These are phyloP conservation scores for Microsporum canis DNA, from an alignment of 2,329 filamentous ascomycete genomes.

Conservation along the genomic window DNA sequence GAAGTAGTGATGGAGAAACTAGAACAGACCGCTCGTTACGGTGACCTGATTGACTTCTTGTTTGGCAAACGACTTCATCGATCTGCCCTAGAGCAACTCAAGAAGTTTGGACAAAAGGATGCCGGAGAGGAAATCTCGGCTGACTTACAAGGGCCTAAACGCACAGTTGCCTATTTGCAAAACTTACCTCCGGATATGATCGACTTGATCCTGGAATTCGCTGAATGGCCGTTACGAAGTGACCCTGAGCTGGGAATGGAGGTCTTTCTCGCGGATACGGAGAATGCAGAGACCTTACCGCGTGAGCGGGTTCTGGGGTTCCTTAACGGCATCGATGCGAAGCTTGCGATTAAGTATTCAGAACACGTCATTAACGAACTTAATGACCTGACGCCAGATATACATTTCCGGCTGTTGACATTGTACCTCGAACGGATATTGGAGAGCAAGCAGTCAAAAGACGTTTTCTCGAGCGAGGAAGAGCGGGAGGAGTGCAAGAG, in stretches of 20 bases:
- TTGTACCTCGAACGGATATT: constrained; percentile 52
- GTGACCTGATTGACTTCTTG: constrained; percentile 92
- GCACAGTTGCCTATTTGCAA: constrained; percentile 84
- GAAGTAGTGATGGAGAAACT: constrained; percentile 89
- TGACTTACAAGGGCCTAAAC: constrained; percentile 63
- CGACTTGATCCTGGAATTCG: constrained; percentile 82
- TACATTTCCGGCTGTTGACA: constrained; percentile 74
- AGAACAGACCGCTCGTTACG: constrained; percentile 77
- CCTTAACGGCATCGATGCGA: constrained; percentile 55
- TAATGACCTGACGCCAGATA: constrained; percentile 69
- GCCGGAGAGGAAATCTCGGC: constrained; percentile 29
- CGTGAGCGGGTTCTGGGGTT: constrained; percentile 65
- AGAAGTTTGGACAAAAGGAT: constrained; percentile 54
- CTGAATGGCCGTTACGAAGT: constrained; percentile 69
- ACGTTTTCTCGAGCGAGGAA: constrained; percentile 29
- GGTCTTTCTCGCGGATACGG: constrained; percentile 82
- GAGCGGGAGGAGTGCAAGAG: constrained; percentile 50
- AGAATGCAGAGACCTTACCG: constrained; percentile 85
- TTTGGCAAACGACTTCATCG: constrained; percentile 89
- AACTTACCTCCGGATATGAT: constrained; percentile 76
- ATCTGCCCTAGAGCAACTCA: constrained; percentile 70
- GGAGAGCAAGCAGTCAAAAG: constrained; percentile 28
- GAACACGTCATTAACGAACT: constrained; percentile 86
- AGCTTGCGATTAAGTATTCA: constrained; percentile 68
- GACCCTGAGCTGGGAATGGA: constrained; percentile 75